Conservation (phyloP, 371 early-diverging fungal species). For the Syncephalastrum racemosum region DNA sequence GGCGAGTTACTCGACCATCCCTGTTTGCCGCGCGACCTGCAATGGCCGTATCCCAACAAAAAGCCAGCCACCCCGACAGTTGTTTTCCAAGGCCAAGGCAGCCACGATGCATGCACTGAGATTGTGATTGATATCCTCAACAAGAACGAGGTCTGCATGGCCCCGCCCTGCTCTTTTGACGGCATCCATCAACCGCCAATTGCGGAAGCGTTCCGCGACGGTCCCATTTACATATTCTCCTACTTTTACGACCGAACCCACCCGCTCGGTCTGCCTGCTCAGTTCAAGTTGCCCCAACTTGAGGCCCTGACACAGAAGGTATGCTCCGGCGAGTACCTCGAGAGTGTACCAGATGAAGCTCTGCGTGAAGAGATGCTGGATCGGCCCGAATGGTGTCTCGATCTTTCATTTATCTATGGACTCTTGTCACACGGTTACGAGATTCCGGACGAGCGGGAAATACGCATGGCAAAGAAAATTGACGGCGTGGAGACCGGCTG, state of each 20-base stretch:
- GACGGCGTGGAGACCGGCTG: constrained; percentile 94
- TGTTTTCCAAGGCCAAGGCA: constrained; percentile 48
- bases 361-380: constrained; percentile 51
- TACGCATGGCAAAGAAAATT: constrained; percentile 91
- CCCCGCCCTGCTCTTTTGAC: constrained; percentile 82
- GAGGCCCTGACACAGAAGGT: constrained; percentile 61
- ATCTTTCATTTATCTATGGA: constrained; percentile 84
- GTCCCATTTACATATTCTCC: constrained; percentile 92
- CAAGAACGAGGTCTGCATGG: constrained; percentile 58
- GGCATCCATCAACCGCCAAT: constrained; percentile 91
- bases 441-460: constrained; percentile 66
- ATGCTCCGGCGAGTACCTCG: constrained; percentile 61
- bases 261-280: constrained; percentile 65
- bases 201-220: constrained; percentile 60
- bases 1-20: constrained; percentile 42
- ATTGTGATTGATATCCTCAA: constrained; percentile 57
- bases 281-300: constrained; percentile 61
- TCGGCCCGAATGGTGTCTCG: constrained; percentile 85
- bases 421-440: constrained; percentile 86
- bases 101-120: constrained; percentile 46
- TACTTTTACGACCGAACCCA: constrained; percentile 91
- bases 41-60: constrained; percentile 27
- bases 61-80: constrained; percentile 13
- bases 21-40: constrained; percentile 54
- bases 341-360: constrained; percentile 39